Base-by-base conservation (phyloP, 768 basidiomycete genomes). In the Suillus lakei region DNA sequence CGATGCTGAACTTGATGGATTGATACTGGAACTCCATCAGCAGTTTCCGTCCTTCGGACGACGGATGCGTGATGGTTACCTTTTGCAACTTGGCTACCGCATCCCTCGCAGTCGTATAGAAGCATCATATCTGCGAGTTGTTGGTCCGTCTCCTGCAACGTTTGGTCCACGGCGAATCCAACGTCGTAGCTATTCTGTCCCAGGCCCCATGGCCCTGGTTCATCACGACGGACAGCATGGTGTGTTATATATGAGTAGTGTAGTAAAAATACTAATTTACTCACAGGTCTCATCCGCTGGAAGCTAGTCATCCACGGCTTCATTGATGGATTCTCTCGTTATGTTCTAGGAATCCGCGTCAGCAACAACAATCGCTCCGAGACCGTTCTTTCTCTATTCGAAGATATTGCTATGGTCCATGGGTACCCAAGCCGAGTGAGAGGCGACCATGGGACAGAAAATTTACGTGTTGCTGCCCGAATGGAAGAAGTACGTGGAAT, bases 281-380 rank as follows among this genome's bases (percentile, higher is more conserved):
- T 64, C 74, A 77, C 60, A 77, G 77, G 23, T 15, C 60, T 77
- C 0, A 77, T 77, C 26, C 16, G 23, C 0, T 76, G 70, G 74
- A 71, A 71, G 1, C 64, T 74, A 53, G 71, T 75, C 0, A 75
- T 75, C 16, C 74, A 75, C 55, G 72, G 68, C 0, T 38, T 76
- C 12, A 66, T 76, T 30, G 72, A 79, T 62, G 76, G 77, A 0
- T 76, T 66, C 38, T 70, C 68, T 64, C 9, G 70, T 26, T 21
- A 61, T 62, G 69, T 80, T 9, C 73, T 71, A 18, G 81, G 70
- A 0, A 68, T 84, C 7, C 61, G 62, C 9, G 80, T 78, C 1
- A 78, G 72, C 59, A 67, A 76, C 60, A 82, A 84, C 66, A 85
- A 84, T 60, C 60, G 68, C 10, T 15, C 34, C 0, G 16, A 5